Base-by-base conservation (phyloP, 257 asterid species). In the Solanum chmielewskii region DNA sequence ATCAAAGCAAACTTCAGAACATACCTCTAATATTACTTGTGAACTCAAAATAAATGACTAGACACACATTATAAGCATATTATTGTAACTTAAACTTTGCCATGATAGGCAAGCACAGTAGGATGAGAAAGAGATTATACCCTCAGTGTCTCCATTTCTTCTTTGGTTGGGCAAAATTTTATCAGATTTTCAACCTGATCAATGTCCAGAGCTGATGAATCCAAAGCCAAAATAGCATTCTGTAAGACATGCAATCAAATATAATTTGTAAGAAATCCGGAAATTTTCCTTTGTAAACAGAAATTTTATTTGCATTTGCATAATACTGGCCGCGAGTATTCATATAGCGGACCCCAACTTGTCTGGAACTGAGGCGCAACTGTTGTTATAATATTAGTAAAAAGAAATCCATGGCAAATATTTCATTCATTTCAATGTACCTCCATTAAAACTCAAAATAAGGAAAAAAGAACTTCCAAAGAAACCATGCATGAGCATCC, bases 181-280 rank as follows among this genome's bases (percentile, higher is more conserved):
- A 97, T 97, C 83, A 97, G 98, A 97, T 95, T 96, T 92, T 96
- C 99, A 91, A 96, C 98, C 93, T 96, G 99, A 93, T 96, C 99
- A 89, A 95, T 97, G 93, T 97, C 99, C 96, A 97, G 88, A 47
- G 94, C 92, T 73, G 98, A 90, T 66, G 99, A 94, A 93, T 97
- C 98, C 93, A 97, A 90, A 88, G 99, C 98, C 90, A 97, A 91
- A 88, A 97, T 91, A 83, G 98, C 98, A 87, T 90, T 97, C 99
- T 95, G 89, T 76, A 88, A 86, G 82, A 80, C 85, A 80, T 45
- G 68, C 85, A 80, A 18, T 47, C 16, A 27, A 37, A 23, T 41
- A 10, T 5, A 29, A 47, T 80, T 29, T 9, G 68, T 80, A 5
- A 45, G 20, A 18, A 47, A 80, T 80, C 42, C 44, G 49, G 42